phyloP scores from a whole-genome alignment of 768 basidiomycete species.

The Pleurotus giganteus region DNA sequence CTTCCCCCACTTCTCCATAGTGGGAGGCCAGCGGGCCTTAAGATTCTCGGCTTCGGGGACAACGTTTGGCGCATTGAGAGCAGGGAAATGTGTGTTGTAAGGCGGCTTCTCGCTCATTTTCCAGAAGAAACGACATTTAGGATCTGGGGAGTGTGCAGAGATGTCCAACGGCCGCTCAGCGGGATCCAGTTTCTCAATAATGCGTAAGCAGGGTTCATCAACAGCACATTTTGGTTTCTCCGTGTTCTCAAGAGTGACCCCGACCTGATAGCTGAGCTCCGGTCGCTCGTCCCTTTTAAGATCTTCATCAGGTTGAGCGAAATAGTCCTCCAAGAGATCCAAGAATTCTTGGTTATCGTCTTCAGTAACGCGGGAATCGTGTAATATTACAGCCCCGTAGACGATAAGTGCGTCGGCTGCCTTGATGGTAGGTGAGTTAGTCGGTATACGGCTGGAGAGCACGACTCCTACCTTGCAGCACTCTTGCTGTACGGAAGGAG shows the following conservation, averaged over 20 bases:
- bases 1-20: conserved; percentile 83
- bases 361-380: conserved; percentile 82
- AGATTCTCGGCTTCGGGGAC: conserved; percentile 63
- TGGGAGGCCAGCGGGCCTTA: conserved; percentile 61
- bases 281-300: conserved; percentile 80
- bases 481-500: conserved; percentile 53
- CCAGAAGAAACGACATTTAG: conserved; percentile 95
- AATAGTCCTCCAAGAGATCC: conserved; percentile 93
- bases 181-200: conserved; percentile 77
- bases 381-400: conserved; percentile 85
- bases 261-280: conserved; percentile 88
- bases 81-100: conserved; percentile 76
- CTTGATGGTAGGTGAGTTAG: conserved; percentile 30
- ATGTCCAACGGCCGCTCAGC: conserved; percentile 86
- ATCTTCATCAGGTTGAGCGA: conserved; percentile 61
- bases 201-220: conserved; percentile 74
- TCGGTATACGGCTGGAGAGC: background rate
- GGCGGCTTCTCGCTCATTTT: conserved; percentile 75
- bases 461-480: conserved; percentile 53
- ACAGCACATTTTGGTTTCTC: conserved; percentile 88
- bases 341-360: conserved; percentile 81
- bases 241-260: conserved; percentile 95
- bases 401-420: conserved; percentile 79
- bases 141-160: conserved; percentile 77
- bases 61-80: conserved; percentile 79